Conservation (phyloP, 768 basidiomycete genomes). For the Crepidotus variabilis region DNA sequence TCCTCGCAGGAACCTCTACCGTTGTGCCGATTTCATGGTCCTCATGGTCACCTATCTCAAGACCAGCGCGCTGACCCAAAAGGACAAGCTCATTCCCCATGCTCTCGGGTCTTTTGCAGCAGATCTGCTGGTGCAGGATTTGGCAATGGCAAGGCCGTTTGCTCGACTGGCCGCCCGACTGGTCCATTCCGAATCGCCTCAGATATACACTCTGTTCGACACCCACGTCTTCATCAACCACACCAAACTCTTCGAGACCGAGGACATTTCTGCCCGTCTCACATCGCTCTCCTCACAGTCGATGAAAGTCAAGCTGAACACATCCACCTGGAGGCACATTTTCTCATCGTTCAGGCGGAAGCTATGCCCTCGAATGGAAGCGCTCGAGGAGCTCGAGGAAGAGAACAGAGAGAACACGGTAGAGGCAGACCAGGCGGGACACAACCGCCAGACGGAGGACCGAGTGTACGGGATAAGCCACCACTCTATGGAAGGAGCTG, state of each 20-base stretch:
- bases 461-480: conserved; percentile 23
- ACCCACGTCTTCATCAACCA: no score
- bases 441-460: conserved; percentile 19
- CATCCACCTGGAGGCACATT: background rate
- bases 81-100: conserved; percentile 24
- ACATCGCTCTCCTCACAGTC: background rate
- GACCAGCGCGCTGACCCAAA: conserved; percentile 6
- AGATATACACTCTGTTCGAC: conserved; percentile 1
- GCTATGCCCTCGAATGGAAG: background rate
- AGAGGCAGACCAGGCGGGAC: conserved; percentile 25
- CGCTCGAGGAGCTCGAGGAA: no score
- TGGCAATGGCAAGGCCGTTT: conserved; percentile 15
- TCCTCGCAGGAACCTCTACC: conserved; percentile 9
- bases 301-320: background rate
- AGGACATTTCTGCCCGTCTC: background rate
- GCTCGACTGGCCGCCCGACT: conserved; percentile 5
- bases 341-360: background rate
- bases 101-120: conserved; percentile 17
- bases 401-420: conserved; percentile 14
- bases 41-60: conserved; percentile 18
- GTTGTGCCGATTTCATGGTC: conserved; percentile 11
- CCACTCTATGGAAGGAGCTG: conserved; percentile 15
- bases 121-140: conserved; percentile 22
- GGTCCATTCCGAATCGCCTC: background rate
- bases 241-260: background rate